phyloP scores from a whole-genome alignment of 2,329 filamentous ascomycete genomes.

The Orbilia quercus region DNA sequence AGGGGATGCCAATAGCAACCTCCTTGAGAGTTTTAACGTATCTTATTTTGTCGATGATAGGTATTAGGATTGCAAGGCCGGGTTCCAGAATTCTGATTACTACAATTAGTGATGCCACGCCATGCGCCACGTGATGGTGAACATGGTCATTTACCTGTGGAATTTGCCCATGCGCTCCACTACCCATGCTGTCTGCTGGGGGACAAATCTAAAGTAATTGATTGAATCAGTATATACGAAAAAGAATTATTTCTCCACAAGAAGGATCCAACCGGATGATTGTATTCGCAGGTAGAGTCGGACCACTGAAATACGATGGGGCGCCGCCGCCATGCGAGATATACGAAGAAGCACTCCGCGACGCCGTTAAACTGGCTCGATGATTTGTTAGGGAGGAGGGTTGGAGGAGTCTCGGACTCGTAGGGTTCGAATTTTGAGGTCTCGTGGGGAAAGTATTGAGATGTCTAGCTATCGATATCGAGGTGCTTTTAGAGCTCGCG shows the following conservation, averaged over 20 bases:
- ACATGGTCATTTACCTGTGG: slow-evolving; percentile 68
- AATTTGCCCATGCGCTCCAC: slow-evolving; percentile 99
- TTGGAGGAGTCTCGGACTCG: slow-evolving; percentile 3
- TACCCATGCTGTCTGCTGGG: slow-evolving; percentile 99
- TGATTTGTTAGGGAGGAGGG: background rate
- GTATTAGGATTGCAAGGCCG: slow-evolving; percentile 86
- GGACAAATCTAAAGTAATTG: slow-evolving; percentile 74
- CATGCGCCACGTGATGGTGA: too few species aligned
- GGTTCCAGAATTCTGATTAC: slow-evolving; percentile 77
- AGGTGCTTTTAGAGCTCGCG: slow-evolving; percentile 15
- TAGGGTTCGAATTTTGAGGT: slow-evolving; percentile 9
- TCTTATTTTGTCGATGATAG: slow-evolving; percentile 92
- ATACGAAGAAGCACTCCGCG: slow-evolving; percentile 41
- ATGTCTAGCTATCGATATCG: slow-evolving; percentile 36
- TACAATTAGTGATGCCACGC: background rate
- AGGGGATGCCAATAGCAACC: slow-evolving; percentile 93
- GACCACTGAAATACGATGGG: slow-evolving; percentile 60
- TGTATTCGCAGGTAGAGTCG: slow-evolving; percentile 84
- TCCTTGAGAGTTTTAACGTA: slow-evolving; percentile 99
- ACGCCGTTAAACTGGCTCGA: slow-evolving; percentile 16
- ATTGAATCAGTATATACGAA: background rate
- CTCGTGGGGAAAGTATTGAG: slow-evolving; percentile 40
- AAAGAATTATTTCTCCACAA: background rate
- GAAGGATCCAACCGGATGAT: slow-evolving; percentile 72
- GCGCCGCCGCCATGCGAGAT: slow-evolving; percentile 6